Evolutionary conservation across 257 asterid species (phyloP).

Genomic region (Rauvolfia tetraphylla): DNA sequence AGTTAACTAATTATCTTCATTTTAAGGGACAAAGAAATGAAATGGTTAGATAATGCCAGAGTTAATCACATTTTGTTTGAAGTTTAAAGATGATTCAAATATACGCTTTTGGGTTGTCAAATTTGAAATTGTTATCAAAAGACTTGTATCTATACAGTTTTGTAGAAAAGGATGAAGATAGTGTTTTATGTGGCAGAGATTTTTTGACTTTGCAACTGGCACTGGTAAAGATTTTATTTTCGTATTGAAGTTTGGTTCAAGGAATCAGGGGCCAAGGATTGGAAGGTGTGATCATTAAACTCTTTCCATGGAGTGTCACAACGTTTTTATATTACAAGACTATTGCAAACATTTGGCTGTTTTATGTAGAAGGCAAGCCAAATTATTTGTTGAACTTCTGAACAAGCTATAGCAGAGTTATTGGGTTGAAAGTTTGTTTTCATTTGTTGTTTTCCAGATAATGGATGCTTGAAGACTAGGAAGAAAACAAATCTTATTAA

Average conservation of each 20-base stretch:
- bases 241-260: neutral
- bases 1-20: neutral
- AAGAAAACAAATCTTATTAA: neutral
- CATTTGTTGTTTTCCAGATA: neutral
- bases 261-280: neutral
- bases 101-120: neutral
- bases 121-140: neutral
- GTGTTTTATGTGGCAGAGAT: neutral
- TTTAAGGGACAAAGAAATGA: neutral
- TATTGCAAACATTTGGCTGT: neutral
- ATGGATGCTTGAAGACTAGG: neutral
- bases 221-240: too few relatives aligned
- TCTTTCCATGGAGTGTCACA: neutral
- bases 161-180: neutral
- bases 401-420: neutral
- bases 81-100: neutral
- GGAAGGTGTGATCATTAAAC: neutral
- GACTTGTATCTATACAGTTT: neutral
- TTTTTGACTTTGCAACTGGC: neutral
- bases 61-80: neutral
- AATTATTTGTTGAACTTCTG: neutral
- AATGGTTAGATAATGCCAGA: neutral
- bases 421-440: too few relatives aligned
- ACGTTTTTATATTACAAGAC: neutral
- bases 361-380: neutral